phyloP scores from a whole-genome alignment of 306 rosid species.

The Echinosophora koreensis region DNA sequence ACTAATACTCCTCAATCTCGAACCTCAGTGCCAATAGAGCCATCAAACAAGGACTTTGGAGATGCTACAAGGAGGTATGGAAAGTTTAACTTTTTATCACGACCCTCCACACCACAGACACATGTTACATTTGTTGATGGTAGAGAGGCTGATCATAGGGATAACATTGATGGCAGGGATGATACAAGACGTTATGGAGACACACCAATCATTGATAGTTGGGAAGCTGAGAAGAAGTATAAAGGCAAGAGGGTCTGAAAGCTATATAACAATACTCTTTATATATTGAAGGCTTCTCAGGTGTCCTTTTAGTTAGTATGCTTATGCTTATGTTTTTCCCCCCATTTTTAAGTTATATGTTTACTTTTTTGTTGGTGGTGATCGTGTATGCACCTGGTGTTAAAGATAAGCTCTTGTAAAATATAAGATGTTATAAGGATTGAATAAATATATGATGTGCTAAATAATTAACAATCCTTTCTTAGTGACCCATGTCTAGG shows the following conservation, averaged over 20 bases:
- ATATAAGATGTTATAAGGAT: neutral
- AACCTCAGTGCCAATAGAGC: neutral
- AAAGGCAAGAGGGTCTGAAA: slow-evolving; percentile 32
- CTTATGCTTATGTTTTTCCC: neutral
- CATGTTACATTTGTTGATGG: neutral
- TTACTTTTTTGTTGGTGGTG: neutral
- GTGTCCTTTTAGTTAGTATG: neutral
- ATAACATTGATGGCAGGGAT: slow-evolving; percentile 27
- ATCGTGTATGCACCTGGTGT: neutral
- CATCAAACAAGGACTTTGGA: slow-evolving; percentile 21
- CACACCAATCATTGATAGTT: slow-evolving; percentile 1
- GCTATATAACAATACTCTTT: neutral
- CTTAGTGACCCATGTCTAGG: neutral
- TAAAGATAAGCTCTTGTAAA: slow-evolving; percentile 11
- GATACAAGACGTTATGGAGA: slow-evolving; percentile 29
- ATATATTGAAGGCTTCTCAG: neutral
- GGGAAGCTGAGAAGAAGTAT: slow-evolving; percentile 35
- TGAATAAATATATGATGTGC: slow-evolving; percentile 30
- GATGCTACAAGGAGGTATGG: slow-evolving; percentile 44
- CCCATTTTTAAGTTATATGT: neutral
- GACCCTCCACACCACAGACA: neutral
- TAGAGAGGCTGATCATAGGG: neutral
- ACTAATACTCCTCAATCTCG: neutral
- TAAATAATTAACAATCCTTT: neutral
- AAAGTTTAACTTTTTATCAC: neutral